Conservation (phyloP, 768 basidiomycete genomes). For the Suillus bovinus region DNA sequence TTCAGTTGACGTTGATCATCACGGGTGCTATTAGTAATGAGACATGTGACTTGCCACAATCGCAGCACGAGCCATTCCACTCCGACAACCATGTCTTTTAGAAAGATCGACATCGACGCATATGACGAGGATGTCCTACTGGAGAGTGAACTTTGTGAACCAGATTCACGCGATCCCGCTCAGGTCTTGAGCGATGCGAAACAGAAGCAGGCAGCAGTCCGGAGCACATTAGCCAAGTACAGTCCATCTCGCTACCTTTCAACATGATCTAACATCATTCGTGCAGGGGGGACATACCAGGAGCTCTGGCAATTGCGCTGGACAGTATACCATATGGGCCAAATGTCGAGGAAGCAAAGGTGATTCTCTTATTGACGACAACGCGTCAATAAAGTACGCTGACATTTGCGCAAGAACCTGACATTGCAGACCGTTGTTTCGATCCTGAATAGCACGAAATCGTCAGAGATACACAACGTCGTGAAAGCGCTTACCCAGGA, state of each 20-base stretch:
- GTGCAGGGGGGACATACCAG: slow-evolving; percentile 71
- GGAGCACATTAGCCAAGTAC: slow-evolving; percentile 73
- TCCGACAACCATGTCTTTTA: slow-evolving; percentile 53
- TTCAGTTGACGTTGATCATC: too few relatives aligned
- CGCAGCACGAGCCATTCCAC: too few relatives aligned
- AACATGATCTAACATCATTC: slow-evolving; percentile 4
- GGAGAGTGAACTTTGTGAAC: slow-evolving; percentile 83
- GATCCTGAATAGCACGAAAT: slow-evolving; percentile 92
- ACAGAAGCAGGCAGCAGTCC: slow-evolving; percentile 68
- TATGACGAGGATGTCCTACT: slow-evolving; percentile 90
- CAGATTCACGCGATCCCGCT: slow-evolving; percentile 77
- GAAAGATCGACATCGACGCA: slow-evolving; percentile 92
- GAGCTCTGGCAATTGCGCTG: slow-evolving; percentile 70
- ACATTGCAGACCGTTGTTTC: slow-evolving; percentile 80
- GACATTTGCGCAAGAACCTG: slow-evolving; percentile 51
- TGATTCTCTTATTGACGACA: slow-evolving; percentile 32
- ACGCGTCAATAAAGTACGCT: not conserved
- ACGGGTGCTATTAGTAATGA: too few relatives aligned
- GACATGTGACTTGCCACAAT: not conserved
- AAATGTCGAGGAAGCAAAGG: slow-evolving; percentile 89
- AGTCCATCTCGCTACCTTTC: slow-evolving; percentile 25
- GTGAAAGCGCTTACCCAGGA: slow-evolving; percentile 74
- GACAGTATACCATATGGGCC: slow-evolving; percentile 88
- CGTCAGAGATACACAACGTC: slow-evolving; percentile 78
- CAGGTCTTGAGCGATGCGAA: slow-evolving; percentile 78